Evolutionary conservation across 208 protist species (phyloP).

Genomic region (Vickermania spadyakhi): DNA sequence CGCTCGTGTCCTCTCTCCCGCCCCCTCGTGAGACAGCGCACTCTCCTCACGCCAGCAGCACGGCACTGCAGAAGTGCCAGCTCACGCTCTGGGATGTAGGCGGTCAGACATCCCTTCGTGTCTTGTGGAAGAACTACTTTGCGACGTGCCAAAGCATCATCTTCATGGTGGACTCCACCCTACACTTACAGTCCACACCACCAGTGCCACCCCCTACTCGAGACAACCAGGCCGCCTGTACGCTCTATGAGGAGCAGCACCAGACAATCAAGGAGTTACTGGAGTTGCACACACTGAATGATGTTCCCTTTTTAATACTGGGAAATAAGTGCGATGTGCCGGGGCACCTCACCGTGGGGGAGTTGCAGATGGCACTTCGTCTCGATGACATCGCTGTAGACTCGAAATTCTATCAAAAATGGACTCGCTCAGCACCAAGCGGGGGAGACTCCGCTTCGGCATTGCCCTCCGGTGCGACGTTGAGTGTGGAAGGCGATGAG

Average conservation of each 20-base stretch:
- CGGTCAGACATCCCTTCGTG: slow-evolving; percentile 90
- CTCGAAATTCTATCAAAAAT: slow-evolving; percentile 21
- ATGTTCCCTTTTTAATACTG: slow-evolving; percentile 84
- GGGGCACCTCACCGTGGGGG: slow-evolving; percentile 30
- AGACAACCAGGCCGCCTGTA: neutral
- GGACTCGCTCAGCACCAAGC: neutral
- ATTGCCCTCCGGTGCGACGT: too few species aligned
- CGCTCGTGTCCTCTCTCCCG: slow-evolving; percentile 7
- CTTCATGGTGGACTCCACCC: slow-evolving; percentile 89
- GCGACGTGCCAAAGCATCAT: slow-evolving; percentile 87
- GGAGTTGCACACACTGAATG: slow-evolving; percentile 59
- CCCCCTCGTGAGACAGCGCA: neutral
- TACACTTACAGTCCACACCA: neutral
- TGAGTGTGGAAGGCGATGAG: too few species aligned
- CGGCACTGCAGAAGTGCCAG: slow-evolving; percentile 13
- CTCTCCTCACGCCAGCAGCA: neutral
- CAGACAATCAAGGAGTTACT: slow-evolving; percentile 65
- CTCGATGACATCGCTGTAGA: slow-evolving; percentile 46
- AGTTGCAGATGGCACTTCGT: slow-evolving; percentile 58
- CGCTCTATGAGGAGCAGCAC: slow-evolving; percentile 22
- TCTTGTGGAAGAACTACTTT: slow-evolving; percentile 96
- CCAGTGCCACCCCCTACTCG: slow-evolving; percentile 6
- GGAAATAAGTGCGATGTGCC: slow-evolving; percentile 91
- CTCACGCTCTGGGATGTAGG: slow-evolving; percentile 95
- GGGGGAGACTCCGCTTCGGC: too few species aligned